Evolutionary conservation across 2,329 filamentous ascomycete species (phyloP).

Genomic region (Scolecobasidium constrictum): DNA sequence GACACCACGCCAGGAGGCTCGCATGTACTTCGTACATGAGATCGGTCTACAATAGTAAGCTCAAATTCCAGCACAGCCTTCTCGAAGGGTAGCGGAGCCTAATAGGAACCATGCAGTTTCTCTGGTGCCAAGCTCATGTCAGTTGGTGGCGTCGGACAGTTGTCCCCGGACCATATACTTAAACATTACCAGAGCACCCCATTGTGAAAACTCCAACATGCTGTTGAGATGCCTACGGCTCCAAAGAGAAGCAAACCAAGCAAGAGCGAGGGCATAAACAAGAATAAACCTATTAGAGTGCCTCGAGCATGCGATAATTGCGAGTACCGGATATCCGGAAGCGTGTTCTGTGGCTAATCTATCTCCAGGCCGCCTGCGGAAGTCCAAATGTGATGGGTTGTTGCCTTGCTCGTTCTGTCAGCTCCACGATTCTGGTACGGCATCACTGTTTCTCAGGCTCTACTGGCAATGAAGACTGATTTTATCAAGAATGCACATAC

Average conservation of each 20-base stretch:
- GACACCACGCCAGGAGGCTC: too few species aligned
- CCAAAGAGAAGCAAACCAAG: neutral
- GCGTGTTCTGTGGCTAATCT: neutral
- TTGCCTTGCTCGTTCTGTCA: neutral
- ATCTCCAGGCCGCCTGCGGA: neutral
- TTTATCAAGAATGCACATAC: constrained; percentile 3
- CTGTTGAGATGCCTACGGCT: neutral
- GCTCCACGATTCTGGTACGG: neutral
- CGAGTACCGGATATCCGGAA: neutral
- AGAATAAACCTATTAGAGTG: neutral
- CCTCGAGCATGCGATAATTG: neutral
- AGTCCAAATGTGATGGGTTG: constrained; percentile 2
- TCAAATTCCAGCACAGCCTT: too few species aligned
- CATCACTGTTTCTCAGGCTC: neutral
- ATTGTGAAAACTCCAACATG: too few species aligned
- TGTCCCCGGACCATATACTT: too few species aligned
- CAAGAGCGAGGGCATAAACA: neutral
- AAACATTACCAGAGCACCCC: too few species aligned
- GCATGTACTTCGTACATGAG: too few species aligned
- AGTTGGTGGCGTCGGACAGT: too few species aligned
- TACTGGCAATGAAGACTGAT: neutral
- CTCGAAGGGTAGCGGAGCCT: too few species aligned
- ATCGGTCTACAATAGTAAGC: too few species aligned
- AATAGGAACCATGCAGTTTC: too few species aligned
- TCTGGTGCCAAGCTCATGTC: too few species aligned